A percentile compares a stretch with the other conserved stretches of the same genome.
These are phyloP conservation scores for Rhizophora apiculata DNA, from an alignment of 345 rosid species.

Conservation along the genomic window DNA sequence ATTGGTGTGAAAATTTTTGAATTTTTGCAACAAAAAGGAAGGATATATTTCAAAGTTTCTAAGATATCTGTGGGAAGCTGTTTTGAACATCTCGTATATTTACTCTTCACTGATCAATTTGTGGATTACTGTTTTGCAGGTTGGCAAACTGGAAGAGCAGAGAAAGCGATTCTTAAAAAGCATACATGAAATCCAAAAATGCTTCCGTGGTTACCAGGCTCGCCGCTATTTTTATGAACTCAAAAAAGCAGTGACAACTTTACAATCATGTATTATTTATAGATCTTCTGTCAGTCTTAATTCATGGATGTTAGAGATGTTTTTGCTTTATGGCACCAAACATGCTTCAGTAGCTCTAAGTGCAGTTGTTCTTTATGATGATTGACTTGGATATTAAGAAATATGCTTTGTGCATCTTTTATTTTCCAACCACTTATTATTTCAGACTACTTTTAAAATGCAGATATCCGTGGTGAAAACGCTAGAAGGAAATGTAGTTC, in stretches of 20 bases:
- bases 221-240: conserved; percentile 51
- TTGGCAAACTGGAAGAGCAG: conserved; percentile 62
- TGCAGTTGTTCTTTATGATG: neutral
- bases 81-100: neutral
- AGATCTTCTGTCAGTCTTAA: too few species aligned
- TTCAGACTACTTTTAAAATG: conserved; percentile 21
- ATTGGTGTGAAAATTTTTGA: too few species aligned
- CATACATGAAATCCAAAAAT: conserved; percentile 63
- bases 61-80: neutral
- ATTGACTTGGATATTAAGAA: conserved; percentile 10
- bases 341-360: neutral
- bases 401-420: neutral
- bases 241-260: conserved; percentile 42
- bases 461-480: conserved; percentile 72
- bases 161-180: conserved; percentile 58
- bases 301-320: conserved; percentile 4
- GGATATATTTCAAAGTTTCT: neutral
- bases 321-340: neutral
- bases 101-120: conserved; percentile 7
- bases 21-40: too few species aligned
- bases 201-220: conserved; percentile 56
- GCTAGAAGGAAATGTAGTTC: conserved; percentile 36
- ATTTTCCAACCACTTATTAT: neutral
- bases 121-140: conserved; percentile 38
- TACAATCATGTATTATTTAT: conserved; percentile 71